Percentiles rank a stretch among this genome's conserved stretches.
These are phyloP conservation scores for Fistulina hepatica DNA, from an alignment of 1,284 basidiomycete genomes.

Conservation along the genomic window DNA sequence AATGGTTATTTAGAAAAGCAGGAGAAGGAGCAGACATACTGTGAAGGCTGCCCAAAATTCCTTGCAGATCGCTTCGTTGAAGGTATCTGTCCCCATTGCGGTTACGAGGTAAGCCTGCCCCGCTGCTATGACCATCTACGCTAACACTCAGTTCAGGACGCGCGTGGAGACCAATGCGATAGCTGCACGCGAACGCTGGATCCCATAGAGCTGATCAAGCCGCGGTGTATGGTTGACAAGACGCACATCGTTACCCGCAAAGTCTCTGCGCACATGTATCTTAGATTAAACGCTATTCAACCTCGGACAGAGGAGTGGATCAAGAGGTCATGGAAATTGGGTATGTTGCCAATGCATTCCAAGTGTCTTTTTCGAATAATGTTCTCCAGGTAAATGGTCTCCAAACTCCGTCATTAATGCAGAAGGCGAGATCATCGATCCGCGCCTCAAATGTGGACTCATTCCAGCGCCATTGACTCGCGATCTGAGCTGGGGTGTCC, in stretches of 20 bases:
- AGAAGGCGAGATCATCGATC: conserved; percentile 85
- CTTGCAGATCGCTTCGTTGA: conserved; percentile 93
- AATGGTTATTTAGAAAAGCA: conserved; percentile 73
- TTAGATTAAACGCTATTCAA: conserved; percentile 81
- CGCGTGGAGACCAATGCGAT: conserved; percentile 98
- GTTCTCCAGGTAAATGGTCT: conserved; percentile 89
- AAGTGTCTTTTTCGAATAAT: no score
- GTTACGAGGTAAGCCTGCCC: conserved; percentile 47
- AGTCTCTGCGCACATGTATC: conserved; percentile 90
- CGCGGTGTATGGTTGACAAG: conserved; percentile 86
- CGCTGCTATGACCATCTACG: conserved; percentile 4
- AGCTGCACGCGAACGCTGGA: conserved; percentile 88
- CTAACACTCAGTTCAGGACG: conserved; percentile 48
- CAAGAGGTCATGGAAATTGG: conserved; percentile 64
- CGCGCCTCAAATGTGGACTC: conserved; percentile 80
- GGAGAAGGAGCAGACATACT: conserved; percentile 86
- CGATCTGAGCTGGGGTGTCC: conserved; percentile 95
- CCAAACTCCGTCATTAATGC: conserved; percentile 83
- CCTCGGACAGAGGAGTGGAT: conserved; percentile 85
- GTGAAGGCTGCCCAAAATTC: conserved; percentile 86
- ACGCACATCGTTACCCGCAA: conserved; percentile 67
- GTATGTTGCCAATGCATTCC: no score
- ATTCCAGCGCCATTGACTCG: conserved; percentile 87
- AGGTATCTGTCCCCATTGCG: conserved; percentile 87
- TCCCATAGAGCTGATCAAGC: conserved; percentile 87